Conservation (phyloP, 108 stramenopile genomes). For the Nitzschia palea region DNA sequence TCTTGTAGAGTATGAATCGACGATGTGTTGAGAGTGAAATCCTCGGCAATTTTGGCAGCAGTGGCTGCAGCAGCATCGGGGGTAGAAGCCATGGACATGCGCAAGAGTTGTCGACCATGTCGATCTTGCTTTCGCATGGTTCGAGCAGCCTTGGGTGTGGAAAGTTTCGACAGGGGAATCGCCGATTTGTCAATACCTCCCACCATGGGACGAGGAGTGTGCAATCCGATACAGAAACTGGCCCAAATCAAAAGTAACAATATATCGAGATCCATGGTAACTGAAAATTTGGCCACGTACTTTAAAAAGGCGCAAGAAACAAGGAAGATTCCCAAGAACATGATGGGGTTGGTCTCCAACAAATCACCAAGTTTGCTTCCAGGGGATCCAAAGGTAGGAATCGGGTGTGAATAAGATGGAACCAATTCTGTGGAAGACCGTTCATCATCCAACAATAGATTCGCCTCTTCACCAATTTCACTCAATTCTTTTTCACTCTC, state of each 20-base stretch:
- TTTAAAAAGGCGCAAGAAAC: conserved; percentile 12
- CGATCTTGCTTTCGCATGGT: conserved; percentile 6
- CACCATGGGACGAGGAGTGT: conserved; percentile 46
- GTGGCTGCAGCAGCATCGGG: conserved; percentile 5
- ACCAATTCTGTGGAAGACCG: conserved; percentile 28
- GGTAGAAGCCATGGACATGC: conserved; percentile 19
- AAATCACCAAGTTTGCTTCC: conserved; percentile 32
- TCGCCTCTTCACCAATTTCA: conserved; percentile 37
- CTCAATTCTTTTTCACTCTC: conserved; percentile 38
- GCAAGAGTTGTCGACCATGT: conserved; percentile 30
- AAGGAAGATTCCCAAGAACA: conserved; percentile 28
- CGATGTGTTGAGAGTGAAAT: not conserved
- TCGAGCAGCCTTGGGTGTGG: not conserved
- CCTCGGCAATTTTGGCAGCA: not conserved
- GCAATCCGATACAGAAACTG: conserved; percentile 50
- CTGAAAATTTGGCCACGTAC: conserved; percentile 10
- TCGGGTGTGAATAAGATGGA: conserved; percentile 38
- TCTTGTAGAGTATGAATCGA: not conserved
- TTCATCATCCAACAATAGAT: conserved; percentile 46
- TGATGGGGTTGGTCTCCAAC: conserved; percentile 44
- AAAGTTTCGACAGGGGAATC: not conserved
- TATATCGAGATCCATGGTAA: conserved; percentile 54
- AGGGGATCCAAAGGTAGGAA: conserved; percentile 23
- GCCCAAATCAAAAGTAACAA: conserved; percentile 47
- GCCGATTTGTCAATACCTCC: conserved; percentile 36